A percentile compares a stretch with the other conserved stretches of the same genome.
phyloP scores from a whole-genome alignment of 1,284 basidiomycete species.

The Golubevia sp. region DNA sequence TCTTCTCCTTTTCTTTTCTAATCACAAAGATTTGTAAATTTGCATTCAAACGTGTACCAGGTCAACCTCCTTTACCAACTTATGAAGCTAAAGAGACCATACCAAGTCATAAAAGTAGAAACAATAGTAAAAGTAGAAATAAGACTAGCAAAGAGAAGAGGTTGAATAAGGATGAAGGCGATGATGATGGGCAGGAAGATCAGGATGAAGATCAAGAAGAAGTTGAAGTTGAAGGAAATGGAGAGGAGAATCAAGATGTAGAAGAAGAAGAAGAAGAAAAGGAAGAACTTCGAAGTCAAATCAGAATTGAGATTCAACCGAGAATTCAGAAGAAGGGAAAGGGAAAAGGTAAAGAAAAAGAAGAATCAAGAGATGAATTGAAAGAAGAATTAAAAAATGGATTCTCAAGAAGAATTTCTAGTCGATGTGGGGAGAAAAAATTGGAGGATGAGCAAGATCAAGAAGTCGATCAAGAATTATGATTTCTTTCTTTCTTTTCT shows the following conservation, averaged over 20 bases:
- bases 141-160: not conserved
- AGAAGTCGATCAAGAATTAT: not conserved
- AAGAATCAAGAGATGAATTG: not conserved
- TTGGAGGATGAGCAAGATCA: not conserved
- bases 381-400: not conserved
- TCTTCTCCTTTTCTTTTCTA: not conserved
- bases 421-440: not conserved
- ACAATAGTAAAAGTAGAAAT: not conserved
- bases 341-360: not conserved
- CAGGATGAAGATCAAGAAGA: not conserved
- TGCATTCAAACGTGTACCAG: conserved; percentile 9
- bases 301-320: not conserved
- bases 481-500: not conserved
- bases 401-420: not conserved
- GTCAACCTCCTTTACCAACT: conserved; percentile 18
- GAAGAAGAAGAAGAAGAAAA: conserved; percentile 1
- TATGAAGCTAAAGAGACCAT: conserved; percentile 13
- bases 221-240: not conserved
- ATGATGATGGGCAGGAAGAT: not conserved
- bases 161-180: not conserved
- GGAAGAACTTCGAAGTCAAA: not conserved
- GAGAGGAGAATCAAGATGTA: not conserved
- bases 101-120: not conserved
- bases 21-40: conserved; percentile 18
- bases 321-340: conserved; percentile 2